Percentiles rank a stretch among this genome's conserved stretches.
Evolutionary conservation across 2,329 filamentous ascomycete species (phyloP).

Genomic region (Hymenoscyphus scutula): DNA sequence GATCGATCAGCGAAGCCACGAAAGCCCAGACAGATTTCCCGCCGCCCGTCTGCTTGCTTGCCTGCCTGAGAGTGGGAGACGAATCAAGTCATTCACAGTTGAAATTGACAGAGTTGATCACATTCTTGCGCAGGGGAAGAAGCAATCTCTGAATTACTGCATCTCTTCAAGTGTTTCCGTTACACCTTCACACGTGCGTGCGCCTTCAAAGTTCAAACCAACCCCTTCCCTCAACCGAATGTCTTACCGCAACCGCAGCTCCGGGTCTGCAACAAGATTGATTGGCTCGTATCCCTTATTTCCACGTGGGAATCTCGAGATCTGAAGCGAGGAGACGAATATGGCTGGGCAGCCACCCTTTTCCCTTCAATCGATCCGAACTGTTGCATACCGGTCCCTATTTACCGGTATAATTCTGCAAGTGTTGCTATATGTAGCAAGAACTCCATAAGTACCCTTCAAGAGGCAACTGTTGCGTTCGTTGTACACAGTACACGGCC

Average conservation of each 20-base stretch:
- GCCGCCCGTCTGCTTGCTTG: neutral
- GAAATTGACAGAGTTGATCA: no score
- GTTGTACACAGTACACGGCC: neutral
- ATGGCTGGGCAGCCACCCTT: no score
- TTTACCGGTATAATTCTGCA: neutral
- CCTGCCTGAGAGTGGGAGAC: neutral
- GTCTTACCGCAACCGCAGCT: constrained; percentile 4
- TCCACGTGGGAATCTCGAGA: constrained; percentile 1
- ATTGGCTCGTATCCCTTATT: neutral
- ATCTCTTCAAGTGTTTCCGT: neutral
- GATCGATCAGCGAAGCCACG: no score
- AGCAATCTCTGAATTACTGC: neutral
- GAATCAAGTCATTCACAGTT: neutral
- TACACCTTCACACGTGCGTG: neutral
- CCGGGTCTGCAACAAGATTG: neutral
- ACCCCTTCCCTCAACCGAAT: neutral
- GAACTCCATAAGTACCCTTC: neutral
- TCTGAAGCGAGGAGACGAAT: neutral
- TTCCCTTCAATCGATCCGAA: neutral
- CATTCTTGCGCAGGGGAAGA: no score
- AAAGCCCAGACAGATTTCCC: neutral
- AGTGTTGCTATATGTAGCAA: neutral
- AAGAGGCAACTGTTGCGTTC: neutral
- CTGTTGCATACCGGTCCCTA: neutral
- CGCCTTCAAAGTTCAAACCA: neutral